Base-by-base conservation (phyloP, 768 basidiomycete species). In the Neoboletus magnificus region DNA sequence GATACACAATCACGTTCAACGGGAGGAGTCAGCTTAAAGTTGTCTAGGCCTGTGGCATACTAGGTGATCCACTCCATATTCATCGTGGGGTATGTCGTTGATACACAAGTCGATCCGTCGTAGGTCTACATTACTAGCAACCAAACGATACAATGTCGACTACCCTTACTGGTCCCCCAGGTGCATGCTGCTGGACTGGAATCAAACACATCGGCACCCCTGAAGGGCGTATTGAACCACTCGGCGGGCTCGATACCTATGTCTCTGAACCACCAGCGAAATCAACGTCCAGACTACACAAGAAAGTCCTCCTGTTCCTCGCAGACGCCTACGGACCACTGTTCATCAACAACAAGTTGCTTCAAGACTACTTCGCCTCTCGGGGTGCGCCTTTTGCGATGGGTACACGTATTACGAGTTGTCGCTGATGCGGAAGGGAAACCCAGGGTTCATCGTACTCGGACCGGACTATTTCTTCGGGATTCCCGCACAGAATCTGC, bases 381-480 rank as follows among this genome's bases (percentile, higher is more conserved):
- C 71, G 74, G 23, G 85, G 85, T 84, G 29, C 2, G 70, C 62
- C 27, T 0, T n/a, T 22, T 23, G 18, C 9, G 10, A 5, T 29
- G 22, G 29, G 2, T 25, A 29, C 37, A 3, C 9, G 8, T 32
- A 7, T 48, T 6, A 16, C 22, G 23, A 11, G 16, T 13, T 42
- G 11, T 18, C 30, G 7, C 30, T 54, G 33, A 62, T 30, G 15
- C 11, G 22, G 25, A 22, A 20, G 7, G 23, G 15, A 43, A 53
- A 16, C n/a, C 4, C 32, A 86, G 83, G 83, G 0, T 86, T 80
- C 63, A 59, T 77, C 50, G 82, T 86, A 4, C 65, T 85, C 11
- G 83, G 82, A 1, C 73, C 80, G 15, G 85, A 85, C 59, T 85
- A 84, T 63, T 84, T 86, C 69, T 76, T 84, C 42, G 82, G 84